phyloP scores from a whole-genome alignment of 2,329 filamentous ascomycete genomes.

The Diaporthe capsici region DNA sequence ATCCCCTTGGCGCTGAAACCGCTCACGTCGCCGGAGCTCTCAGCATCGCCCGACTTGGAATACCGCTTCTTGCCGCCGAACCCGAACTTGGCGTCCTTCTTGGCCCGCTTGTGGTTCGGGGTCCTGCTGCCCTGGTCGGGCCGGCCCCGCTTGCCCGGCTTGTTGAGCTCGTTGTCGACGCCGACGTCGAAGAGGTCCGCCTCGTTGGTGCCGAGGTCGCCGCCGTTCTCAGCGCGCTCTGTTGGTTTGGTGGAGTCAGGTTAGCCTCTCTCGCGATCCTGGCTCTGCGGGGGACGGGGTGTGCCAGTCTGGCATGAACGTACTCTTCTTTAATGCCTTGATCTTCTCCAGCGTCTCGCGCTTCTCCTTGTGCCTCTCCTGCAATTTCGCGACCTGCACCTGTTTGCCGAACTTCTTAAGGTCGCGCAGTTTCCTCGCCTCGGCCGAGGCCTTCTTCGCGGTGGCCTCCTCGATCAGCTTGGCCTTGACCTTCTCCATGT shows the following conservation, averaged over 20 bases:
- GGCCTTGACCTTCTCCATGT: conserved; percentile 96
- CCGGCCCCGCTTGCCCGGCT: conserved; percentile 56
- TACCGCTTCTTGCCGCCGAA: conserved; percentile 97
- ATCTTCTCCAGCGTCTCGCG: conserved; percentile 96
- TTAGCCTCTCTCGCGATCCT: not conserved
- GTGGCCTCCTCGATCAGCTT: conserved; percentile 94
- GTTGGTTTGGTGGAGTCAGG: conserved; percentile 8
- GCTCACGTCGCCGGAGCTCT: conserved; percentile 84
- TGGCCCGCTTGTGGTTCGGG: conserved; percentile 82
- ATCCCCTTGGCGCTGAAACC: conserved; percentile 88
- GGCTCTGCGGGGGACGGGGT: not conserved
- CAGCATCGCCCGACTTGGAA: conserved; percentile 90
- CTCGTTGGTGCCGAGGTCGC: conserved; percentile 78
- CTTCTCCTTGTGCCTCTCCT: conserved; percentile 94
- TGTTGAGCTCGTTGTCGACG: conserved; percentile 76
- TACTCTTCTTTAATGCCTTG: conserved; percentile 94
- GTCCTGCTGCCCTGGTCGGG: conserved; percentile 53
- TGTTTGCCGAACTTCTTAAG: conserved; percentile 99
- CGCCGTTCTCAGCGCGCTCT: conserved; percentile 86
- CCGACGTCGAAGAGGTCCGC: conserved; percentile 93
- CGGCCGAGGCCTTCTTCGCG: conserved; percentile 89
- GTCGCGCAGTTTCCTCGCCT: conserved; percentile 92
- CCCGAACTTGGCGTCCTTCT: conserved; percentile 95
- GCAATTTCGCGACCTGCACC: conserved; percentile 94
- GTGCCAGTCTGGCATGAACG: conserved; percentile 54